phyloP scores from a whole-genome alignment of 148 eudicot genomes.

The Silene latifolia region DNA sequence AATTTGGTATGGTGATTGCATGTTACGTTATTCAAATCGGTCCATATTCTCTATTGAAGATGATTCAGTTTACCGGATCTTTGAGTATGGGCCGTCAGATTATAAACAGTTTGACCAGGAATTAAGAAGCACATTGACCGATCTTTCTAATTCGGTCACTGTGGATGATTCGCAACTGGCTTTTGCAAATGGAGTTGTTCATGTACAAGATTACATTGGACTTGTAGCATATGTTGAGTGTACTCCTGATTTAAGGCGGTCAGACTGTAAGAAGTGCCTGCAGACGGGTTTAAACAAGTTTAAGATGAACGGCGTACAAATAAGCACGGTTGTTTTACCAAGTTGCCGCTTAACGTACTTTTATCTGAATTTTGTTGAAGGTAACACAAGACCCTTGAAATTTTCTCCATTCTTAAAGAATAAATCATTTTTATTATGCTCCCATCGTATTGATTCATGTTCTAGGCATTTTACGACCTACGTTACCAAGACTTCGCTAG shows the following conservation, averaged over 20 bases:
- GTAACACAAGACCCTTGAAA: neutral
- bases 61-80: constrained; percentile 8
- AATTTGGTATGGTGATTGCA: constrained; percentile 26
- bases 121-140: constrained; percentile 8
- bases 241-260: constrained; percentile 20
- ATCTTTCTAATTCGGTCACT: constrained; percentile 14
- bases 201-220: neutral
- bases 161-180: constrained; percentile 16
- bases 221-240: constrained; percentile 18
- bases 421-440: too few species aligned
- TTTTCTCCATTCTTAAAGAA: too few species aligned
- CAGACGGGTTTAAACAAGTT: neutral
- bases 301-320: neutral
- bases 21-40: constrained; percentile 22
- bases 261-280: constrained; percentile 24
- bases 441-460: neutral
- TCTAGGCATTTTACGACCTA: neutral
- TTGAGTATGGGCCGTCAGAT: constrained; percentile 14
- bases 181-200: constrained; percentile 12
- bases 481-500: too few species aligned
- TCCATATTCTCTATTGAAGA: constrained; percentile 17
- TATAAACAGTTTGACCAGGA: constrained; percentile 21
- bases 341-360: neutral
- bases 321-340: neutral
- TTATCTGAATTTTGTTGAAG: neutral